Base-by-base conservation (phyloP, 306 rosid species). In the Trifolium repens region DNA sequence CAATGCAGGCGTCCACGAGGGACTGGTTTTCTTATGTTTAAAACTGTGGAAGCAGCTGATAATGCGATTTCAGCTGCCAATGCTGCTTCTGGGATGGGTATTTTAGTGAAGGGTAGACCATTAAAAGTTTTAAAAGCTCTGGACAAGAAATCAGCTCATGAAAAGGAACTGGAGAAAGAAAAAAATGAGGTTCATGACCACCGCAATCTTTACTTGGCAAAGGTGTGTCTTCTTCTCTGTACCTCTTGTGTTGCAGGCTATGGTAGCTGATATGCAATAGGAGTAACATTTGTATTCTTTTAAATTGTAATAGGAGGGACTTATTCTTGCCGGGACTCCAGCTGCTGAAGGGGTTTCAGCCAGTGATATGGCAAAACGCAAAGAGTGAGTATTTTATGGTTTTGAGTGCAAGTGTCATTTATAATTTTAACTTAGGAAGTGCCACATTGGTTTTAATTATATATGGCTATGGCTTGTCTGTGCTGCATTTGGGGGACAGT, bases 321-420 rank as follows among this genome's bases (percentile, higher is more conserved):
- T 86, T 73, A 88, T 94, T 86, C 81, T 90, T 52, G 93, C 88
- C 79, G 93, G 97, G 72, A 90, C 96, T 83, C 88, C 89, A 75
- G 99, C 99, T 70, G 96, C 97, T 60, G 96, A 90, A 84, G 97
- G 93, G 79, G 97, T 94, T 85, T 92, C 96, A 16, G 83, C 90
- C 75, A 80, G 81, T 73, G 97, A 94, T 70, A 89, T 92, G 93
- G 76, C 55, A 72, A 94, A 90, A 87, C 99, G 96, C 34, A 87
- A 90, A 80, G 80, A 52, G 99, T 92, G 82, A 83, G 91, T 86
- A 73, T 78, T 81, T 80, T 79, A 24, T 66, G 78, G 72, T 12
- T 75, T 30, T 52, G 54, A 46, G 60, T 67, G 78, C 71, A 39
- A 59, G 43, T 52, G 73, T 8, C 60, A 27, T 70, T 75, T 71